Percentiles rank a stretch among this genome's conserved stretches.
These are phyloP conservation scores for Cicer cuneatum DNA, from an alignment of 306 rosid species.

Conservation along the genomic window DNA sequence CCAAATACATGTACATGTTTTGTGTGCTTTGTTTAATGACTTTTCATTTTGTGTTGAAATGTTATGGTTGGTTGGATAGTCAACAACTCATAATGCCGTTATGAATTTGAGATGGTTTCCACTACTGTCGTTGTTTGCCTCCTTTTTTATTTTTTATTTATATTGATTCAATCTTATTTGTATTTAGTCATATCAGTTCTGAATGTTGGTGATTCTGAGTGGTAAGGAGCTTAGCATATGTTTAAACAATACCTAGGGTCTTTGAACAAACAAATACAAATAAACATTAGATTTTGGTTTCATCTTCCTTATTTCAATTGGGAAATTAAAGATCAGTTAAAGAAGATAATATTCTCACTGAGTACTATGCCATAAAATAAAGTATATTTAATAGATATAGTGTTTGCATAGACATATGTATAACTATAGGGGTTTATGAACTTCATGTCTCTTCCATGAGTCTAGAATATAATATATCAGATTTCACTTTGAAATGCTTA, in stretches of 20 bases:
- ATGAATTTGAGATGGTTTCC: conserved; percentile 39
- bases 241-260: background rate
- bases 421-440: background rate
- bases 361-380: background rate
- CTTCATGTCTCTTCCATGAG: conserved; percentile 40
- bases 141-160: background rate
- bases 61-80: conserved; percentile 38
- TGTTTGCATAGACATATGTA: conserved; percentile 9
- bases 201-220: background rate
- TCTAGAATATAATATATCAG: conserved; percentile 18
- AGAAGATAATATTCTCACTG: background rate
- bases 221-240: background rate
- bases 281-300: background rate
- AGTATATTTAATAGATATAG: conserved; percentile 4
- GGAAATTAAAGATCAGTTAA: background rate
- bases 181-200: conserved; percentile 15
- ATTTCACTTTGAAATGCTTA: conserved; percentile 29
- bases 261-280: background rate
- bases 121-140: conserved; percentile 1
- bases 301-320: conserved; percentile 12
- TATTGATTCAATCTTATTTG: conserved; percentile 20
- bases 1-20: background rate
- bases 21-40: conserved; percentile 14
- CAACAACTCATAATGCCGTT: conserved; percentile 37
- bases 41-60: conserved; percentile 31